Conservation (phyloP, 306 rosid species). For the Fragaria iinumae region DNA sequence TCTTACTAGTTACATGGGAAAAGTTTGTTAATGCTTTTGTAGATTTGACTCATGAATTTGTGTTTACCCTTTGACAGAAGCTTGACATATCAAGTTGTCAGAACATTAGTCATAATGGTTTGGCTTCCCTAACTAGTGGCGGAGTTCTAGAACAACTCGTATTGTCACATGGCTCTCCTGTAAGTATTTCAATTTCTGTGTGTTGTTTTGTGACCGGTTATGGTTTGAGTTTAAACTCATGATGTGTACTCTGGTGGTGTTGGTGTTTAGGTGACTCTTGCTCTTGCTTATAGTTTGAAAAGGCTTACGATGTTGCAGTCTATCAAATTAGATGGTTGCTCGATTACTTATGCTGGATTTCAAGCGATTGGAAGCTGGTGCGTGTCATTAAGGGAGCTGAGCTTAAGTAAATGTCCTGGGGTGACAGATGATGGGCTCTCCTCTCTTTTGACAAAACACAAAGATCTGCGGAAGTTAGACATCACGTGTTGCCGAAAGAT, state of each 20-base stretch:
- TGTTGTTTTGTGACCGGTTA: background rate
- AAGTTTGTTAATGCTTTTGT: background rate
- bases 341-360: slow-evolving; percentile 58
- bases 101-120: slow-evolving; percentile 57
- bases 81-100: slow-evolving; percentile 88
- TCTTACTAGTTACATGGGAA: background rate
- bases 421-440: slow-evolving; percentile 82
- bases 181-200: slow-evolving; percentile 36
- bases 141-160: slow-evolving; percentile 57
- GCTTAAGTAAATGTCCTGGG: slow-evolving; percentile 86
- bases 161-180: slow-evolving; percentile 75
- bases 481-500: slow-evolving; percentile 89
- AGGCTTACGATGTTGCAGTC: slow-evolving; percentile 72
- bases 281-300: slow-evolving; percentile 63
- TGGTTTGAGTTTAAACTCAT: slow-evolving; percentile 12
- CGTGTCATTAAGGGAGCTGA: slow-evolving; percentile 61
- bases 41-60: slow-evolving; percentile 19
- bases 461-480: slow-evolving; percentile 78
- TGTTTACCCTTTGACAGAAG: slow-evolving; percentile 53
- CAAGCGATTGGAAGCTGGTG: slow-evolving; percentile 76
- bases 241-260: slow-evolving; percentile 6
- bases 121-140: slow-evolving; percentile 57
- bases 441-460: slow-evolving; percentile 65
- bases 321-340: slow-evolving; percentile 73
- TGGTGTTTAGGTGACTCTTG: slow-evolving; percentile 67